Evolutionary conservation across 345 rosid genomes (phyloP), one percentile per base, ranked within the genome.

Genomic region (Aquilaria yunnanensis): DNA sequence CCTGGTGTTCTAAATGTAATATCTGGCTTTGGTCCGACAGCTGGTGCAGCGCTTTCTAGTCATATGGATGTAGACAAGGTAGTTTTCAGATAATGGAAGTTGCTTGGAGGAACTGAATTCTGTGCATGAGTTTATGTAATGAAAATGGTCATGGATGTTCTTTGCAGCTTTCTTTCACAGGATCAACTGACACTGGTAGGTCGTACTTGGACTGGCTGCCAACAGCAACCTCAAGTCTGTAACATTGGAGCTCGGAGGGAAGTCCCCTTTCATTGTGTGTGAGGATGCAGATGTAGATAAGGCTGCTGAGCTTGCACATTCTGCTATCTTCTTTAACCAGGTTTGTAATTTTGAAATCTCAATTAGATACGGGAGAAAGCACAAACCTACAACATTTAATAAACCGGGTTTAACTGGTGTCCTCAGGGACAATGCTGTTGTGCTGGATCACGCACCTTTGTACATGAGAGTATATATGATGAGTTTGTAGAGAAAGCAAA

Each of bases 1-100:
- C 75, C 77, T 5, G 92, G 92, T 67, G 92, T 81, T 73, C 53
- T 86, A 51, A 86, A 86, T 67, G 75, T 83, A 62, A 52, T 86
- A 68, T 81, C 92, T 32, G 92, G 92, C 54, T 81, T 67, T 60
- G 92, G 92, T 56, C 78, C 89, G 3, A 78, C 77, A 6, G 89
- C 85, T 34, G 92, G 92, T 52, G 85, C 89, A 7, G 77, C 89
- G 65, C 74, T 86, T 71, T 75, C 85, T 6, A 70, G 89, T 67
- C 92, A 86, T 74, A 83, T 83, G 92, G 67, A 81, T 10, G 89
- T 86, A 23, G 87, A 86, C 67, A 86, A 86, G 92, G 92, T 86
- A 80, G 30, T 31, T 62, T 69, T 29, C 8, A n/a, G 8, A 54
- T 49, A 11, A 49, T 49, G 4, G 16, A 7, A 49, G 43, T 37